Percentiles rank a stretch among this genome's conserved stretches.
These are phyloP conservation scores for Arabidopsis thaliana DNA, from an alignment of 345 rosid species.

Conservation along the genomic window DNA sequence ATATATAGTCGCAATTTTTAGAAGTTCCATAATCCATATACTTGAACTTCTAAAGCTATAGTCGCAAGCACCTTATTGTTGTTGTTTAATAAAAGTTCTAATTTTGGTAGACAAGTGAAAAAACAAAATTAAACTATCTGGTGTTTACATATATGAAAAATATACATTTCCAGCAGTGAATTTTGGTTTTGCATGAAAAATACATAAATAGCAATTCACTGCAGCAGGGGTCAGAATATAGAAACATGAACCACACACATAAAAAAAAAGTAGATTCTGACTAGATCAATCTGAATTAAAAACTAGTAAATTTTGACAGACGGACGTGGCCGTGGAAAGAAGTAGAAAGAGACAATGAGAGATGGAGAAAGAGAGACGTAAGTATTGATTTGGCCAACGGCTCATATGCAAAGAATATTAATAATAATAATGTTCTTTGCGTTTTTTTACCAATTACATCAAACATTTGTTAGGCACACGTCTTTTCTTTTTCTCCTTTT, in stretches of 20 bases:
- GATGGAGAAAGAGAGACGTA: conserved; percentile 45
- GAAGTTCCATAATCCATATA: background rate
- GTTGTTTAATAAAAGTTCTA: background rate
- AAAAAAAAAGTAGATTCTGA: background rate
- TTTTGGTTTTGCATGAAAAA: background rate
- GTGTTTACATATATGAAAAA: background rate
- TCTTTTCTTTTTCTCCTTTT: conserved; percentile 43
- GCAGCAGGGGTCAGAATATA: conserved; percentile 4
- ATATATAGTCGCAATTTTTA: background rate
- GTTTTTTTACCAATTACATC: conserved; percentile 31
- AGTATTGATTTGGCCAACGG: conserved; percentile 36
- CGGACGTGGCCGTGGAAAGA: conserved; percentile 18
- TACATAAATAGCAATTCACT: background rate
- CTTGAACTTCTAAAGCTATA: background rate
- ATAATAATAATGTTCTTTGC: conserved; percentile 35
- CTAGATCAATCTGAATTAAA: background rate
- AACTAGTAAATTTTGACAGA: background rate
- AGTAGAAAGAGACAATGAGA: conserved; percentile 28
- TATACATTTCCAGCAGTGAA: background rate
- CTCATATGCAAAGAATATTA: conserved; percentile 38
- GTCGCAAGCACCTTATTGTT: background rate
- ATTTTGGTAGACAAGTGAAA: background rate
- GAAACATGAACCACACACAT: background rate
- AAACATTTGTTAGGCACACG: conserved; percentile 59
- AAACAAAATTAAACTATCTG: background rate